Conservation (phyloP, 2,329 filamentous ascomycete species). For the Penicillium sp. region DNA sequence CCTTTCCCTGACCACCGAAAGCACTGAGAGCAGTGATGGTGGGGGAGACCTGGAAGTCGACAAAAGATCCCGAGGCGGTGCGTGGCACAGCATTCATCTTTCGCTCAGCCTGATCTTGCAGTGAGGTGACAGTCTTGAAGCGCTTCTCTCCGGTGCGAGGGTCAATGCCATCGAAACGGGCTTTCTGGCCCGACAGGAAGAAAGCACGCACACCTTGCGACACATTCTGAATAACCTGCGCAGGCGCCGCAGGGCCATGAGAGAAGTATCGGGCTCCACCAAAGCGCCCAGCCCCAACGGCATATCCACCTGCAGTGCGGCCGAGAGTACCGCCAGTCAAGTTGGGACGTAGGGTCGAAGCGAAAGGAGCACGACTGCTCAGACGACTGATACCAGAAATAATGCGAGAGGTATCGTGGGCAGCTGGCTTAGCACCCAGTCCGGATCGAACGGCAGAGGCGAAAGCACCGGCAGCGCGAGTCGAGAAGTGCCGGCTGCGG, state of each 20-base stretch:
- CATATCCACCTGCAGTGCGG: conserved; percentile 86
- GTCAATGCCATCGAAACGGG: conserved; percentile 79
- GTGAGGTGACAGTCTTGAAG: conserved; percentile 73
- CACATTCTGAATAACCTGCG: conserved; percentile 93
- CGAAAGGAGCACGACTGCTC: conserved; percentile 79
- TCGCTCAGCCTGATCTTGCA: conserved; percentile 72
- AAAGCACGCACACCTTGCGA: conserved; percentile 90
- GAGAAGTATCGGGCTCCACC: conserved; percentile 85
- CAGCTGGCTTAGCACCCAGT: conserved; percentile 51
- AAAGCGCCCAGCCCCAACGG: conserved; percentile 67
- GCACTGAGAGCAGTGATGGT: conserved; percentile 86
- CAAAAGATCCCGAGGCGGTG: conserved; percentile 70
- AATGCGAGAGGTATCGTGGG: conserved; percentile 59
- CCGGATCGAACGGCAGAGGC: conserved; percentile 50
- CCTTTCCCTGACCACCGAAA: conserved; percentile 48
- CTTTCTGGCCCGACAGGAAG: conserved; percentile 85
- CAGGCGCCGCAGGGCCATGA: conserved; percentile 79
- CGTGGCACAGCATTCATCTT: conserved; percentile 61
- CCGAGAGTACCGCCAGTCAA: conserved; percentile 84
- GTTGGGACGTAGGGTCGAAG: conserved; percentile 85
- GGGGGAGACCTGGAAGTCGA: conserved; percentile 87
- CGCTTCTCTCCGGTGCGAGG: conserved; percentile 69
- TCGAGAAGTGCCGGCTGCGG: conserved; percentile 66
- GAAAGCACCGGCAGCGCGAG: conserved; percentile 52
- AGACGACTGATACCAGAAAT: conserved; percentile 61